These are phyloP conservation scores for Galium porrigens DNA, from an alignment of 305 asterid species.

Conservation along the genomic window DNA sequence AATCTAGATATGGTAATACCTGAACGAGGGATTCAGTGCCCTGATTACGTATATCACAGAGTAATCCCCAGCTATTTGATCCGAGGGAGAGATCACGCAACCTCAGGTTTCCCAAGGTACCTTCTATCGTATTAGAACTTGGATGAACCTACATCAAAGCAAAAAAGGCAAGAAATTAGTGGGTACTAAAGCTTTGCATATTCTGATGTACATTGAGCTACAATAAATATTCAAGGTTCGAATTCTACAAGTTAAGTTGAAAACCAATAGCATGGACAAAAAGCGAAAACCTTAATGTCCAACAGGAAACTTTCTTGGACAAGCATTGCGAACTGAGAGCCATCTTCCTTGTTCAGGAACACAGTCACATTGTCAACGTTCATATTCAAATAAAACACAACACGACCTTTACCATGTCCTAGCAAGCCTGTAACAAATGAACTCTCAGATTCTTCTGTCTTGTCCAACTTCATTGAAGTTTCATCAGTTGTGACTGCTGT, in stretches of 20 bases:
- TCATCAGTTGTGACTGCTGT: slow-evolving; percentile 29
- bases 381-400: slow-evolving; percentile 79
- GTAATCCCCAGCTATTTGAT: slow-evolving; percentile 89
- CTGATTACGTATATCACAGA: slow-evolving; percentile 89
- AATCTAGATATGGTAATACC: slow-evolving; percentile 29
- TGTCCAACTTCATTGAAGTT: slow-evolving; percentile 37
- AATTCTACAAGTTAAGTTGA: neutral
- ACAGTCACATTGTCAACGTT: slow-evolving; percentile 79
- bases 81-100: slow-evolving; percentile 72
- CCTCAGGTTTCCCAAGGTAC: slow-evolving; percentile 84
- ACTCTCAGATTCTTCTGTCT: slow-evolving; percentile 51
- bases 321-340: slow-evolving; percentile 87
- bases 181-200: neutral
- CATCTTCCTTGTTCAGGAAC: slow-evolving; percentile 87
- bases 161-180: slow-evolving; percentile 10
- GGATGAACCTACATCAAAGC: slow-evolving; percentile 64
- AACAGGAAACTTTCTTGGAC: slow-evolving; percentile 86
- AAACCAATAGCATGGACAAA: neutral
- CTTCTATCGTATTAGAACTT: slow-evolving; percentile 74
- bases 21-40: slow-evolving; percentile 83
- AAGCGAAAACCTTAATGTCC: slow-evolving; percentile 59
- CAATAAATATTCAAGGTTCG: neutral
- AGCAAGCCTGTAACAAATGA: slow-evolving; percentile 61
- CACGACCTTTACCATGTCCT: slow-evolving; percentile 82
- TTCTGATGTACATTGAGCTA: neutral